Evolutionary conservation across 1,284 basidiomycete genomes (phyloP), one percentile per base, ranked within the genome.

Genomic region (Microbotryum violaceum): DNA sequence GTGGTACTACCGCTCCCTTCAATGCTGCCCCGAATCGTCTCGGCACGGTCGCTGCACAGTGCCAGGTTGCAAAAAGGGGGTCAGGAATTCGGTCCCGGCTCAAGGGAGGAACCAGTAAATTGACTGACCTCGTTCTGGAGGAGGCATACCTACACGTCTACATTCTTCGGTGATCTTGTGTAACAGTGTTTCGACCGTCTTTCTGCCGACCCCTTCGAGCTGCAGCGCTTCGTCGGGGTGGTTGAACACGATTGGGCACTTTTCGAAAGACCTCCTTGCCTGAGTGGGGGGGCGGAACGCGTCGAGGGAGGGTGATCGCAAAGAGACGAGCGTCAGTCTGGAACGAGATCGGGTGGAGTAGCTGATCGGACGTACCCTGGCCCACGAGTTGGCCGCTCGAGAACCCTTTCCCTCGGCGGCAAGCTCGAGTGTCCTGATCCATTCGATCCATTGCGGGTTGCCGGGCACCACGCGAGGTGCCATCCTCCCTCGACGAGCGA

Each of bases 361-460:
- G 20, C 12, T 27, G n/a, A 14, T 6, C 27, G 44, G 25, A 49
- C 56, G 37, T 12, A 63, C 66, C 56, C 51, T 64, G 23, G 58
- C 63, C 55, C 54, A 68, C 4, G 62, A 18, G 14, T 62, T 51
- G 1, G 48, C 54, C 3, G 61, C 31, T 49, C 64, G 64, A 4
- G 21, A 31, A 2, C 62, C 65, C 14, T 37, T 49, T 8, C 60
- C 62, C 6, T 61, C 62, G n/a, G 27, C n/a, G 23, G 42, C 42
- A 6, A 33, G 12, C 2, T 48, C 64, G 47, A 58, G 49, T 6
- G 61, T 46, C 44, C 63, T 54, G 20, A 69, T 27, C 67, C 65
- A 69, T 10, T 59, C 50, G 3, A 61, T 49, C 67, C 67, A 69
- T 3, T 62, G 49, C 0, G 67, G 67, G 58, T 69, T 69, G 37